Conservation (phyloP, 257 asterid genomes). For the Rhazya stricta region DNA sequence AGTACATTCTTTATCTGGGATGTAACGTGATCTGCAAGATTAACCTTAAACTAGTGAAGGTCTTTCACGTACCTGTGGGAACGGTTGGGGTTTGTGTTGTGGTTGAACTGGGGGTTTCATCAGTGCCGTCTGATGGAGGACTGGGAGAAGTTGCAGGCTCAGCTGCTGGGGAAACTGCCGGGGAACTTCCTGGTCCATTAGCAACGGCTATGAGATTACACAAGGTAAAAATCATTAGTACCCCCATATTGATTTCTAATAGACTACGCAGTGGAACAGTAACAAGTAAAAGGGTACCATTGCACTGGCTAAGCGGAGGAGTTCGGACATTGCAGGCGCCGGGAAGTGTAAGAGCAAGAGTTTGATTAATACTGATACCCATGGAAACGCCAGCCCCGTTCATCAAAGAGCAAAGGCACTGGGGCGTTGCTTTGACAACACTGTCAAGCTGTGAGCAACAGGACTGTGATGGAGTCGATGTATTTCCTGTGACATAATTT, state of each 20-base stretch:
- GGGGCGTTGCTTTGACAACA: constrained; percentile 42
- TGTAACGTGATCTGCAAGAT: background rate
- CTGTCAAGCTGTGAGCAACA: constrained; percentile 51
- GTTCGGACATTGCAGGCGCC: constrained; percentile 45
- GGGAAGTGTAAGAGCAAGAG: constrained; percentile 52
- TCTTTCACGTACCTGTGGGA: constrained; percentile 22
- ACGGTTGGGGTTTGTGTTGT: constrained; percentile 14
- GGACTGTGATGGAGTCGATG: constrained; percentile 40
- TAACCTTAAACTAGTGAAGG: background rate
- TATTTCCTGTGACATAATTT: constrained; percentile 44
- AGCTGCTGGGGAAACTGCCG: constrained; percentile 22
- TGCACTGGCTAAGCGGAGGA: constrained; percentile 47
- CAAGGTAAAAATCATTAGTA: background rate
- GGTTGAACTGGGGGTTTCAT: constrained; percentile 2
- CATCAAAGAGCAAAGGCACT: constrained; percentile 44
- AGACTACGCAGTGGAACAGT: background rate
- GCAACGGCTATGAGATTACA: constrained; percentile 19
- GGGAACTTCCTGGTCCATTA: constrained; percentile 32
- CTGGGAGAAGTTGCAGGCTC: constrained; percentile 29
- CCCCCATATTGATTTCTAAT: background rate
- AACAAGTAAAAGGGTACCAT: constrained; percentile 21
- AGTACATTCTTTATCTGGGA: background rate
- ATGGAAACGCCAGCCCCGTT: constrained; percentile 31
- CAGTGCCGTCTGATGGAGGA: constrained; percentile 18
- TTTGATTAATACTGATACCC: constrained; percentile 44